Percentiles rank a stretch among this genome's conserved stretches.
These are phyloP conservation scores for Pontederia crassipes DNA, from an alignment of 176 grass and related monocot species.

Conservation along the genomic window DNA sequence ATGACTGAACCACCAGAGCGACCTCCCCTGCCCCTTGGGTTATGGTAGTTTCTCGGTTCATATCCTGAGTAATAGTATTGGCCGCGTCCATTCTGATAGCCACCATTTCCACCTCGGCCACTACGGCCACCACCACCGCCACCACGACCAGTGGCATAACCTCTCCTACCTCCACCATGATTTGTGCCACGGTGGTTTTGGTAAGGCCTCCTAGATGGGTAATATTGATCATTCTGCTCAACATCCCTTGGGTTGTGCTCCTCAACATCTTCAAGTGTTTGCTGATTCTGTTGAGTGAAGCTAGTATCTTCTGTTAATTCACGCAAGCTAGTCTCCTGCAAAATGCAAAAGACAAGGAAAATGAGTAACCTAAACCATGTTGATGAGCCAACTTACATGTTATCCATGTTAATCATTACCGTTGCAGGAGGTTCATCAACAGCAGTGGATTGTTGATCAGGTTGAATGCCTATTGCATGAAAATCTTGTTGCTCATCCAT, in stretches of 20 bases:
- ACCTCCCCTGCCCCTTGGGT: constrained; percentile 46
- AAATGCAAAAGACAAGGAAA: neutral
- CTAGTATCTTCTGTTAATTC: constrained; percentile 22
- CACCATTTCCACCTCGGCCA: constrained; percentile 19
- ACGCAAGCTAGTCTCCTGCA: constrained; percentile 27
- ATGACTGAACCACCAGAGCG: constrained; percentile 35
- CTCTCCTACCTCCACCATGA: constrained; percentile 32
- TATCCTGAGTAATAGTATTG: constrained; percentile 44
- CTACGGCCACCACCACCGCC: constrained; percentile 43
- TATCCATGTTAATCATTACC: neutral
- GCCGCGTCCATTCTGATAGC: constrained; percentile 27
- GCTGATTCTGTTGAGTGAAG: constrained; percentile 31
- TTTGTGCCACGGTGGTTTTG: constrained; percentile 35
- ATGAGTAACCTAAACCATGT: neutral
- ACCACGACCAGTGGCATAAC: constrained; percentile 39
- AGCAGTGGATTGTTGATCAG: neutral
- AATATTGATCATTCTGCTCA: constrained; percentile 39
- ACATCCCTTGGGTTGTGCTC: constrained; percentile 32
- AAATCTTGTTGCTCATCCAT: constrained; percentile 9
- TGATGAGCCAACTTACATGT: neutral
- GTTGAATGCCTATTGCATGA: neutral
- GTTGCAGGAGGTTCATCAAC: neutral
- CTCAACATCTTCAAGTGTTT: constrained; percentile 35
- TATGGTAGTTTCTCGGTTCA: constrained; percentile 48
- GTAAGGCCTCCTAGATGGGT: constrained; percentile 26